phyloP scores from a whole-genome alignment of 371 early-diverging fungal genomes.

The Mucor racemosus region DNA sequence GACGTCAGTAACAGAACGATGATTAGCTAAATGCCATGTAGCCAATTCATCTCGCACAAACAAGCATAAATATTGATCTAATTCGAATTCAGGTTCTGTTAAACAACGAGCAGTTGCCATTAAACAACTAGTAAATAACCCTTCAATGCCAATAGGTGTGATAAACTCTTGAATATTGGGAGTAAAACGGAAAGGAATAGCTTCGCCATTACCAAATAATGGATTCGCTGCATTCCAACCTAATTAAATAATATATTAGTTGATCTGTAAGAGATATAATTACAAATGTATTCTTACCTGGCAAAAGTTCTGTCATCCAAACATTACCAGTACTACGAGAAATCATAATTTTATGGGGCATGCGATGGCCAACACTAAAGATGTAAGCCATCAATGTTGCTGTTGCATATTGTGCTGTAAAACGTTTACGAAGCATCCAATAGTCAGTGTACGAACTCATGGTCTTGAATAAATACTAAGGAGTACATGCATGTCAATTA shows the following conservation, averaged over 20 bases:
- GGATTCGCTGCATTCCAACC: slow-evolving; percentile 45
- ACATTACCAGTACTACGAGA: slow-evolving; percentile 82
- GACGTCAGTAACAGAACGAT: slow-evolving; percentile 63
- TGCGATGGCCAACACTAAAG: slow-evolving; percentile 84
- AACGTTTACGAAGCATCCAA: slow-evolving; percentile 93
- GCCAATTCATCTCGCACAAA: slow-evolving; percentile 93
- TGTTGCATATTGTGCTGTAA: slow-evolving; percentile 88
- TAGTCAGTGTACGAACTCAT: slow-evolving; percentile 84
- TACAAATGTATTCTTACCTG: slow-evolving; percentile 47
- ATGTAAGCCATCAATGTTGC: slow-evolving; percentile 90
- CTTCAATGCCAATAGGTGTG: slow-evolving; percentile 91
- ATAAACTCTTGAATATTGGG: slow-evolving; percentile 96
- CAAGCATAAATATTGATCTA: slow-evolving; percentile 82
- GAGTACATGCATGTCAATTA: background rate
- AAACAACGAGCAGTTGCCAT: slow-evolving; percentile 82
- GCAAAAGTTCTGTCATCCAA: slow-evolving; percentile 80
- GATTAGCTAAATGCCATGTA: slow-evolving; percentile 69
- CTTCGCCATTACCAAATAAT: slow-evolving; percentile 62
- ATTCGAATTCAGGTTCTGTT: slow-evolving; percentile 79
- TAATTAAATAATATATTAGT: background rate
- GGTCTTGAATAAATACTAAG: slow-evolving; percentile 28
- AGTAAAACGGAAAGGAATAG: slow-evolving; percentile 97
- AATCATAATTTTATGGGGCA: slow-evolving; percentile 88
- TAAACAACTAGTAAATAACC: slow-evolving; percentile 81
- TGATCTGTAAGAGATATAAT: no score